Evolutionary conservation across 2,329 filamentous ascomycete genomes (phyloP).

Genomic region (Sporothrix phasma): DNA sequence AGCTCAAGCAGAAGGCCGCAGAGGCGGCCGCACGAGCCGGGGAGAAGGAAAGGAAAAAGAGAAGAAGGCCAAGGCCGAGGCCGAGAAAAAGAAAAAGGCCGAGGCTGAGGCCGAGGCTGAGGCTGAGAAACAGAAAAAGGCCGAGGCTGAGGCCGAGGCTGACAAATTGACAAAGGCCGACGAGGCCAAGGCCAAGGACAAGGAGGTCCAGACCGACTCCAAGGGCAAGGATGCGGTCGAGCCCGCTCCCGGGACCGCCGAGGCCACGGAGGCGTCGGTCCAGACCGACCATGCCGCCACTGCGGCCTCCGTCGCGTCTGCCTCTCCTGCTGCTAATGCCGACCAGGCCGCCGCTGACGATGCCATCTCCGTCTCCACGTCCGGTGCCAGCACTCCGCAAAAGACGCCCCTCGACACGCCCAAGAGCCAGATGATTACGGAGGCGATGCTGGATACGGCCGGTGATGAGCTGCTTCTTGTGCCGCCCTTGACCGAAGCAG

Average conservation of each 20-base stretch:
- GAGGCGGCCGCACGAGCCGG: slow-evolving; percentile 21
- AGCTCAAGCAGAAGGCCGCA: slow-evolving; percentile 19
- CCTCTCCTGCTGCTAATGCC: not conserved
- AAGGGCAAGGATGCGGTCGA: not conserved
- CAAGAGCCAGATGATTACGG: slow-evolving; percentile 20
- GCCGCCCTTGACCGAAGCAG: slow-evolving; percentile 20
- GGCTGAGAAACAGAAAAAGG: not conserved
- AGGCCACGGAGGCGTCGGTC: not conserved
- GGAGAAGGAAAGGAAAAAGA: slow-evolving; percentile 18
- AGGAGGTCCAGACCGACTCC: slow-evolving; percentile 9
- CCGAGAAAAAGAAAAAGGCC: slow-evolving; percentile 16
- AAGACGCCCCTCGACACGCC: slow-evolving; percentile 25
- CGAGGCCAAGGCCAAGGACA: not conserved
- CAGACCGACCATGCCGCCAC: not conserved
- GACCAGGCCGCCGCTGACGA: not conserved
- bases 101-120: slow-evolving; percentile 2
- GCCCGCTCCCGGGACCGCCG: not conserved
- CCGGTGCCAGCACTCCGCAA: slow-evolving; percentile 20
- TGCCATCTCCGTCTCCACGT: slow-evolving; percentile 17
- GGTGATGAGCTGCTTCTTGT: slow-evolving; percentile 28
- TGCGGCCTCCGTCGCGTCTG: not conserved
- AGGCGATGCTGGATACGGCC: slow-evolving; percentile 17
- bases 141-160: slow-evolving; percentile 13
- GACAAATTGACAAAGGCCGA: too few species aligned
- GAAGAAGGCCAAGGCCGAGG: slow-evolving; percentile 8